Evolutionary conservation across 2,329 filamentous ascomycete species (phyloP), one percentile per base, ranked within the genome.

Genomic region (Hypoxylon sp.): DNA sequence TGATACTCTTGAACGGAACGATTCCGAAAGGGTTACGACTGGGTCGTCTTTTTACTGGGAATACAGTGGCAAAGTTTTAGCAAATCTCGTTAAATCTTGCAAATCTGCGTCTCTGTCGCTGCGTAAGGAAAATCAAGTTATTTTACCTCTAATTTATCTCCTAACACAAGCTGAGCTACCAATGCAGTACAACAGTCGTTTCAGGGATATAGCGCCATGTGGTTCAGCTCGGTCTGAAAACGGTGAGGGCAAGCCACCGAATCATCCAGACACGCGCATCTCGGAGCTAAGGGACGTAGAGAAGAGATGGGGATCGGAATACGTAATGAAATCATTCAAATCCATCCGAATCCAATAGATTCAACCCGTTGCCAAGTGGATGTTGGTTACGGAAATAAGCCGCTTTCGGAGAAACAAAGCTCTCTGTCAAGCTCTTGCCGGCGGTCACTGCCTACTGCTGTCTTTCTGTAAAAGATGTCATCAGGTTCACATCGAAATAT

Each of bases 401-500:
- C 8, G 16, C 37, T 41, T 41, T 41, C 37, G 16, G 16, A 19
- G 9, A 5, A 41, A 11, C 16, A 9, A 19, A 21, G 37, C 6
- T 8, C 3, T 19, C n/a, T 19, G n/a, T 41, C 16, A 21, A 21
- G 11, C 25, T 80, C 75, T 6, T 60, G 65, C 82, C 80, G 83
- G 2, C 68, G 64, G 4, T 83, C 81, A 65, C 78, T 81, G 0
- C 82, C 82, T 5, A 83, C 80, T 5, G 73, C 78, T 0, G 77
- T 78, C 7, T 70, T 73, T 12, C 77, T 80, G 50, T 81, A 80
- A 32, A 80, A 82, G 1, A 83, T 37, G 3, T 71, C 70, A 2
- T 74, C 21, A 3, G 78, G 72, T 70, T 83, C 83, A 66, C 80
- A 83, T 41, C 74, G 78, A 12, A 75, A 62, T 76, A 85, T 85